Evolutionary conservation across 768 basidiomycete genomes (phyloP).

Genomic region (Collybiopsis luxurians): DNA sequence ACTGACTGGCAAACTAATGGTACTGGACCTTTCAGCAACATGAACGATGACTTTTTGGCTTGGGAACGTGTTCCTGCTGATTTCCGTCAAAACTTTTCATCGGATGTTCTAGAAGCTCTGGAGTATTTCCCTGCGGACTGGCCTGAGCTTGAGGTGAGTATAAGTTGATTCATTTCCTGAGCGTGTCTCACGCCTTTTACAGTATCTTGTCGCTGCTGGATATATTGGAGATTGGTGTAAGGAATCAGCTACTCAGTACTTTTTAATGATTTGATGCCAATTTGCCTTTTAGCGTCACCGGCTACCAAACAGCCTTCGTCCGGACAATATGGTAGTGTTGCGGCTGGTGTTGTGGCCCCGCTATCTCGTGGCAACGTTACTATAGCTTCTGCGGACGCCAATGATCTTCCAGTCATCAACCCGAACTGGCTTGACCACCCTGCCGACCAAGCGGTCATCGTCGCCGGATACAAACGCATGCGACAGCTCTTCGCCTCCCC

Average conservation of each 20-base stretch:
- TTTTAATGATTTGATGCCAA: not conserved
- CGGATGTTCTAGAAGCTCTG: not conserved
- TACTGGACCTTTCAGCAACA: not conserved
- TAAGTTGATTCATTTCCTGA: not conserved
- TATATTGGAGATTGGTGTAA: not conserved
- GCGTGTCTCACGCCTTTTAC: not conserved
- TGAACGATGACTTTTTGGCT: not conserved
- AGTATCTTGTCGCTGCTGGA: not conserved
- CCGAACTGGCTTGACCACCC: slow-evolving; percentile 13
- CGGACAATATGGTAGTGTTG: not conserved
- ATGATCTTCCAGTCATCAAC: slow-evolving; percentile 14
- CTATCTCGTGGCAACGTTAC: slow-evolving; percentile 34
- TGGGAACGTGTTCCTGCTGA: not conserved
- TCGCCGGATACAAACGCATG: slow-evolving; percentile 16
- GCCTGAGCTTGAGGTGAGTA: not conserved
- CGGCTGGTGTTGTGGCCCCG: not conserved
- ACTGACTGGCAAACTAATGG: not conserved
- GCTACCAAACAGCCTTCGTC: not conserved
- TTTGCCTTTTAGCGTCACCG: not conserved
- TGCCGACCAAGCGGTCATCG: slow-evolving; percentile 20
- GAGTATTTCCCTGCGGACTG: not conserved
- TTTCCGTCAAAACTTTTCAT: not conserved
- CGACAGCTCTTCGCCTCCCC: slow-evolving; percentile 12
- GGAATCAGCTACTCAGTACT: not conserved
- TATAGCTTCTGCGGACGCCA: slow-evolving; percentile 17